Conservation (phyloP, 75 land plant species). For the Ceratopteris richardii region DNA sequence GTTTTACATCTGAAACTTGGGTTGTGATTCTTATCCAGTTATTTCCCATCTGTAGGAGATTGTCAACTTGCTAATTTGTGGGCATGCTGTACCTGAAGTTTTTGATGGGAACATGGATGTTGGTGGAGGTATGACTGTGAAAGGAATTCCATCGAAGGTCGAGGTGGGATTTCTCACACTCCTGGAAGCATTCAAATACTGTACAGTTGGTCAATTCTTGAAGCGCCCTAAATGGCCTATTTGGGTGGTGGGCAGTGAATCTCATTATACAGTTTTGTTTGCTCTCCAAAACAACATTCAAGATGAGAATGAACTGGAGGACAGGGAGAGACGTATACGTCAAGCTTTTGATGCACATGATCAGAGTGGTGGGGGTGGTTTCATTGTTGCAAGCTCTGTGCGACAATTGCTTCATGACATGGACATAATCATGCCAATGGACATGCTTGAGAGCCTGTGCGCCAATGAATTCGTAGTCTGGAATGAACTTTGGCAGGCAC, state of each 20-base stretch:
- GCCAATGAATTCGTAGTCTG: conserved; percentile 75
- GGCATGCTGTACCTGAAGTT: conserved; percentile 89
- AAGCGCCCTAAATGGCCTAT: conserved; percentile 94
- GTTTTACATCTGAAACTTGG: too few relatives aligned
- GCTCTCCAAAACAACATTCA: conserved; percentile 69
- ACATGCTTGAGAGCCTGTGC: conserved; percentile 55
- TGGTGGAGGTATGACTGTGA: conserved; percentile 83
- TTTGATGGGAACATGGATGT: conserved; percentile 92
- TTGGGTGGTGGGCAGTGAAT: conserved; percentile 98
- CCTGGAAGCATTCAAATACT: conserved; percentile 79
- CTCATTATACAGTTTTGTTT: conserved; percentile 92
- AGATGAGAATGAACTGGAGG: conserved; percentile 86
- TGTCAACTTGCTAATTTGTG: conserved; percentile 92
- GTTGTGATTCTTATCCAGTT: too few relatives aligned
- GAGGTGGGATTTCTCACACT: conserved; percentile 92
- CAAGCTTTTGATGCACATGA: conserved; percentile 83
- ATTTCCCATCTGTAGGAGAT: conserved; percentile 55
- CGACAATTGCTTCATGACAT: conserved; percentile 64
- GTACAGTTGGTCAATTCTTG: conserved; percentile 81
- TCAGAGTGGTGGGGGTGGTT: conserved; percentile 98
- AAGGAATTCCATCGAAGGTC: conserved; percentile 69
- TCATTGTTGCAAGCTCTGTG: conserved; percentile 71
- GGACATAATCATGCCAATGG: conserved; percentile 56
- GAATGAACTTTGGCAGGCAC: conserved; percentile 95
- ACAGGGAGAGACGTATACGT: conserved; percentile 64